phyloP scores from a whole-genome alignment of 345 rosid genomes.

The Populus tremula region DNA sequence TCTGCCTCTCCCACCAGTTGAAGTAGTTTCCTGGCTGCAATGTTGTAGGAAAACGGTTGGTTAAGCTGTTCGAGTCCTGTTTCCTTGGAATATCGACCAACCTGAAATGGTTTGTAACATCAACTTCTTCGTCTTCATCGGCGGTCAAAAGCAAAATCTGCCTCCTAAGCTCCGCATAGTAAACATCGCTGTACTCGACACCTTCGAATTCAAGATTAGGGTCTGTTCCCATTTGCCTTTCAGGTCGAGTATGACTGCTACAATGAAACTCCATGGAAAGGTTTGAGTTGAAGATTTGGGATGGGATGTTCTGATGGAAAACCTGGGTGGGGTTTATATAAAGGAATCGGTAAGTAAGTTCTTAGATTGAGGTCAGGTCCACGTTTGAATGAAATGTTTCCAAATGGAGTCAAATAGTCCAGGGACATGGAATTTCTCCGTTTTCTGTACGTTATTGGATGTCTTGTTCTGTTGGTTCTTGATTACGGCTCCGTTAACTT shows the following conservation, averaged over 20 bases:
- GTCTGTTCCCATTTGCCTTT: constrained; percentile 4
- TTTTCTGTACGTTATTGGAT: too few species aligned
- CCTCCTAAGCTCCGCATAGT: constrained; percentile 35
- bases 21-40: constrained; percentile 29
- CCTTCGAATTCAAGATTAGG: constrained; percentile 2
- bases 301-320: too few species aligned
- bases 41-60: constrained; percentile 4
- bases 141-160: constrained; percentile 47
- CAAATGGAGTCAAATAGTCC: too few species aligned
- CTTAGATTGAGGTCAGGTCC: constrained; percentile 20
- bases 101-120: not conserved
- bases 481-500: too few species aligned
- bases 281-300: too few species aligned
- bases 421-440: too few species aligned
- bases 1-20: constrained; percentile 21
- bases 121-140: constrained; percentile 31
- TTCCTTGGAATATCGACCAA: not conserved
- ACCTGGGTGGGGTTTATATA: not conserved
- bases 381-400: too few species aligned
- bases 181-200: constrained; percentile 33
- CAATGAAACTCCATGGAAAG: constrained; percentile 6
- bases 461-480: too few species aligned
- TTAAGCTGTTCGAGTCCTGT: not conserved
- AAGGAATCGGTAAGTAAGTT: not conserved
- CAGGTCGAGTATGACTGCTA: not conserved